Evolutionary conservation across 345 rosid genomes (phyloP), one percentile per base, ranked within the genome.

Genomic region (Sonneratia alba): DNA sequence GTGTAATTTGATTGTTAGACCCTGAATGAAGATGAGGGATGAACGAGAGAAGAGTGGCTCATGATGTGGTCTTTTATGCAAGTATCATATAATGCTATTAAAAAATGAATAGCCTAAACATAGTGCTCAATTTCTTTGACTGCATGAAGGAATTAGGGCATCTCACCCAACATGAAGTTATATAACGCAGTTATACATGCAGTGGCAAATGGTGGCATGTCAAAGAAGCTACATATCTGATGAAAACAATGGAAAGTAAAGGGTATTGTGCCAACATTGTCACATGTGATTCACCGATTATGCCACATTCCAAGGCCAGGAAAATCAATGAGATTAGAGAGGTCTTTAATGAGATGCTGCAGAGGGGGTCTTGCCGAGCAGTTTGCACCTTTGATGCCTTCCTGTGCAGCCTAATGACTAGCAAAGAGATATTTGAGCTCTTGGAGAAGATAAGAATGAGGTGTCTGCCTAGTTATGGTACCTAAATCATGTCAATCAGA

Each of bases 1-100:
- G 97, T 88, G 91, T 76, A 90, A 91, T 82, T 83, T 80, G 77
- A 84, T 91, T 66, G 86, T 91, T 40, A 90, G 96, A 76, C 86
- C 91, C 4, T 80, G 88, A 13, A 27, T 27, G 86, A 88, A 65
- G 89, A 88, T 2, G 93, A 91, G 95, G 90, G 83, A 91, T 94
- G 96, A 73, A 83, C 66, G 86, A 81, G 74, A 85, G 87, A 67
- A 84, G 90, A 36, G 72, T 88, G 16, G 67, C 27, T 13, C 82
- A 85, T 49, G 97, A 94, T 75, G 93, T 79, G 36, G 91, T 94
- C 70, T 90, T 93, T 0, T 94, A 86, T 77, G 84, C 91, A 0
- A 72, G 93, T 71, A 75, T 94, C 74, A 79, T 91, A 64, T 84
- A 92, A 81, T 90, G 98, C 74, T 84, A 94, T 71, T 91, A 96